phyloP scores from a whole-genome alignment of 2,329 filamentous ascomycete species.

The Sporothrix humicola region DNA sequence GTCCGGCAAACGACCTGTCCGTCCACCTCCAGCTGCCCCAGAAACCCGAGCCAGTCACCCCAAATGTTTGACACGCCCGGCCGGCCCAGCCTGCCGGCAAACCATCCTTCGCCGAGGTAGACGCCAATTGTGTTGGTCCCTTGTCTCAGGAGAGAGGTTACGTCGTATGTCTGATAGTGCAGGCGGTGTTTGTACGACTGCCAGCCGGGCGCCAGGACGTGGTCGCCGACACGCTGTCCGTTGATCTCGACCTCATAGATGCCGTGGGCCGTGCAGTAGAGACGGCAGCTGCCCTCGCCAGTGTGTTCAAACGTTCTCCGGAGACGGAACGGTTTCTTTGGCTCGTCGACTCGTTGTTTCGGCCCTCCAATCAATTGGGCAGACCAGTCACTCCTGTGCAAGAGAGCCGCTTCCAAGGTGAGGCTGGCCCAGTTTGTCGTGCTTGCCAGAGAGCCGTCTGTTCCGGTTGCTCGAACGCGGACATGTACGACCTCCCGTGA shows the following conservation, averaged over 20 bases:
- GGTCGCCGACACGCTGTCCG: slow-evolving; percentile 43
- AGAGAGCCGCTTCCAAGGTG: neutral
- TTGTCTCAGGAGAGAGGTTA: slow-evolving; percentile 44
- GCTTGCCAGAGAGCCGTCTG: neutral
- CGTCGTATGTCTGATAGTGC: slow-evolving; percentile 52
- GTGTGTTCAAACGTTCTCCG: neutral
- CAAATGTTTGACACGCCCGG: slow-evolving; percentile 48
- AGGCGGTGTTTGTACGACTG: slow-evolving; percentile 50
- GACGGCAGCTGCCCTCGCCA: slow-evolving; percentile 35
- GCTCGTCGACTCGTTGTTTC: neutral
- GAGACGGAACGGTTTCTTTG: neutral
- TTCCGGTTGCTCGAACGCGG: neutral
- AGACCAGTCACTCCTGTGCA: neutral
- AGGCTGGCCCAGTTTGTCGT: neutral
- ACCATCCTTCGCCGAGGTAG: slow-evolving; percentile 47
- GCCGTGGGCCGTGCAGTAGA: slow-evolving; percentile 48
- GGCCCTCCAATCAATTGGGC: neutral
- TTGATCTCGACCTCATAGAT: slow-evolving; percentile 48
- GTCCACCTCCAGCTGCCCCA: slow-evolving; percentile 46
- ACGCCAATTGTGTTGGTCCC: slow-evolving; percentile 43
- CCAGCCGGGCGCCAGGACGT: slow-evolving; percentile 50
- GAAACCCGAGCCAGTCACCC: slow-evolving; percentile 48
- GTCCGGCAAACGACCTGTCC: neutral
- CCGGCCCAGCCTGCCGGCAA: slow-evolving; percentile 48
- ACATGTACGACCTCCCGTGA: neutral